These are phyloP conservation scores for Pythium oligandrum DNA, from an alignment of 352 stramenopile genomes.

Conservation along the genomic window DNA sequence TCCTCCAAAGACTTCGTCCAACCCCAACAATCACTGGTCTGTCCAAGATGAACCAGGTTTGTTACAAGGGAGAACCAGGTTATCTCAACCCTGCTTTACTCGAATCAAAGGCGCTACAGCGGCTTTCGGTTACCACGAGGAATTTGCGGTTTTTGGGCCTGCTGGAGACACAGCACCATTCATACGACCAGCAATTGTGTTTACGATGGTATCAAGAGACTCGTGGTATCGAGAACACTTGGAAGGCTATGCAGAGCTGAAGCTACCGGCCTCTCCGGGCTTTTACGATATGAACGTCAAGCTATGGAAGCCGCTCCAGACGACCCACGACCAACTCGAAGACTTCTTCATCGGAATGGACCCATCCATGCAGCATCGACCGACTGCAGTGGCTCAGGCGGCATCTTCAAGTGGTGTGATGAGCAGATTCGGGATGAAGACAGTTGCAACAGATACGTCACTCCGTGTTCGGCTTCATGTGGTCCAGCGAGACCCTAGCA, in stretches of 20 bases:
- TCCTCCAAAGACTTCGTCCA: not conserved
- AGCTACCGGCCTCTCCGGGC: slow-evolving; percentile 16
- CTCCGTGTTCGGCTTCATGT: slow-evolving; percentile 35
- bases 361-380: not conserved
- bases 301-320: slow-evolving; percentile 30
- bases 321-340: slow-evolving; percentile 41
- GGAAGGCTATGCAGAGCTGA: slow-evolving; percentile 33
- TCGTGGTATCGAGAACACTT: slow-evolving; percentile 35
- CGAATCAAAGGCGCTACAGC: not conserved
- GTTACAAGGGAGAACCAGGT: not conserved
- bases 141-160: slow-evolving; percentile 2
- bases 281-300: slow-evolving; percentile 33
- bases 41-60: not conserved
- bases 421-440: slow-evolving; percentile 30
- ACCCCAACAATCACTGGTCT: not conserved
- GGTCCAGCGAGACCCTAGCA: not conserved
- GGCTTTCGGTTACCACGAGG: slow-evolving; percentile 8
- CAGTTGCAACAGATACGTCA: slow-evolving; percentile 26
- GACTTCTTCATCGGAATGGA: slow-evolving; percentile 56
- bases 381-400: not conserved
- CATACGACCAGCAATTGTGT: slow-evolving; percentile 5
- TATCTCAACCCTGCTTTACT: not conserved
- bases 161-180: not conserved
- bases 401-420: not conserved
- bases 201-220: slow-evolving; percentile 44